These are phyloP conservation scores for Adansonia digitata DNA, from an alignment of 345 rosid species.

Conservation along the genomic window DNA sequence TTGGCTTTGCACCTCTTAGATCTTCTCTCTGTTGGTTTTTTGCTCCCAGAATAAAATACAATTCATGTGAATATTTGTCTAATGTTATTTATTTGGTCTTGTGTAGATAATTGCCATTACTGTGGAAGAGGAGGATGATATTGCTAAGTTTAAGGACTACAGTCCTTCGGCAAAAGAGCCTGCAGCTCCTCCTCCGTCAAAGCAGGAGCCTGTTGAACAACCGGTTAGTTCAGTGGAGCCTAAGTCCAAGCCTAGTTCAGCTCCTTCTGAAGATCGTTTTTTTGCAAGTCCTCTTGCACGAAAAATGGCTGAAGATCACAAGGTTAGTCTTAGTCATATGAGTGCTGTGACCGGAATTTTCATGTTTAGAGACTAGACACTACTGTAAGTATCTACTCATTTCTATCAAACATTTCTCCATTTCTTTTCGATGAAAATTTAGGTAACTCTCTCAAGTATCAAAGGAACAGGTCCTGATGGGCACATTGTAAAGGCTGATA, in stretches of 20 bases:
- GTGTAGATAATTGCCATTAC: slow-evolving; percentile 75
- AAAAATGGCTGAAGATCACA: slow-evolving; percentile 83
- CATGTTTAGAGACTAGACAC: neutral
- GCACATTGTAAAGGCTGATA: slow-evolving; percentile 79
- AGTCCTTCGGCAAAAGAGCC: slow-evolving; percentile 54
- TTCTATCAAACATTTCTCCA: neutral
- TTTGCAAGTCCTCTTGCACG: slow-evolving; percentile 94
- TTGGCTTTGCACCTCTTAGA: neutral
- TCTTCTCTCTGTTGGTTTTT: neutral
- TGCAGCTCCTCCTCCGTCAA: slow-evolving; percentile 52
- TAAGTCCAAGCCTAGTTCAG: slow-evolving; percentile 46
- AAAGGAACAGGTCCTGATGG: slow-evolving; percentile 95
- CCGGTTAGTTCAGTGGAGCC: slow-evolving; percentile 57
- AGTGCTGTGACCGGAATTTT: neutral
- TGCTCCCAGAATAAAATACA: neutral
- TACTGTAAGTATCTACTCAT: neutral
- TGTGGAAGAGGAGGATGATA: slow-evolving; percentile 86
- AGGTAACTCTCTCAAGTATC: slow-evolving; percentile 80
- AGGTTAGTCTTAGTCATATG: slow-evolving; percentile 48
- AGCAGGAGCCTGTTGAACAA: slow-evolving; percentile 53
- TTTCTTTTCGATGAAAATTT: slow-evolving; percentile 1
- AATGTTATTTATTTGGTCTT: slow-evolving; percentile 6
- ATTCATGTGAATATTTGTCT: slow-evolving; percentile 1
- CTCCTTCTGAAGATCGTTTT: slow-evolving; percentile 57
- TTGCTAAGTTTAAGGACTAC: slow-evolving; percentile 82